Evolutionary conservation across 768 basidiomycete genomes (phyloP).

Genomic region (Suillus cothurnatus): DNA sequence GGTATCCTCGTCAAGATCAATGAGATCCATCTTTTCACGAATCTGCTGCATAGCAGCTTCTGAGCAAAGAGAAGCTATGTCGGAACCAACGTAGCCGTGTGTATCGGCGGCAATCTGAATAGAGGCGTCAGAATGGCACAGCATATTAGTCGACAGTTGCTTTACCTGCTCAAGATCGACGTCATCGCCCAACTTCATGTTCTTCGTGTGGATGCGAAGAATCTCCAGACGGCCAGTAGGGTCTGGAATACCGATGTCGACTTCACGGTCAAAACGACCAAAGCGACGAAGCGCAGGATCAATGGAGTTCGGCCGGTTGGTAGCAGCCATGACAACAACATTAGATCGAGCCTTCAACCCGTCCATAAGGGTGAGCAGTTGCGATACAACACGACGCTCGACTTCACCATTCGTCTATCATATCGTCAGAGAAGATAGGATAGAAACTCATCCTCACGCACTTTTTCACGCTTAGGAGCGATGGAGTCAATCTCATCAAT

Average conservation of each 20-base stretch:
- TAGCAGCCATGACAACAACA: constrained; percentile 99
- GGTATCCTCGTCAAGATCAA: constrained; percentile 95
- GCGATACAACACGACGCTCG: constrained; percentile 98
- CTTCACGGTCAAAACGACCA: constrained; percentile 98
- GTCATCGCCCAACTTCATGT: constrained; percentile 97
- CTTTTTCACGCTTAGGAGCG: constrained; percentile 99
- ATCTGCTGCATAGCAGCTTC: constrained; percentile 99
- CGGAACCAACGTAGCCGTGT: constrained; percentile 98
- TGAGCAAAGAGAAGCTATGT: constrained; percentile 95
- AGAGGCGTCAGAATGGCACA: background rate
- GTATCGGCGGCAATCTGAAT: constrained; percentile 95
- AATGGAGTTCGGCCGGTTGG: constrained; percentile 98
- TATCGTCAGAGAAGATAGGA: constrained; percentile 13
- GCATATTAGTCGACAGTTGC: constrained; percentile 6
- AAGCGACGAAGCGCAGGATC: constrained; percentile 98
- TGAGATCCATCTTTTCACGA: constrained; percentile 99
- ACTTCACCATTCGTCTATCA: constrained; percentile 96
- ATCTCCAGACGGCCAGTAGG: constrained; percentile 99
- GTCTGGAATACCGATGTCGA: constrained; percentile 99
- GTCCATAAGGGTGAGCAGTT: constrained; percentile 98
- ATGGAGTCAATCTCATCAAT: constrained; percentile 99
- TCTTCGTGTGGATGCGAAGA: constrained; percentile 99
- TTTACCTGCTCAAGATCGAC: constrained; percentile 93
- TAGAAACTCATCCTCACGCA: constrained; percentile 29
- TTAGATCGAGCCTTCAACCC: constrained; percentile 98